Evolutionary conservation across 192 early-diverging fungal genomes (phyloP), one percentile per base, ranked within the genome.

Genomic region (Entomortierella chlamydospora): DNA sequence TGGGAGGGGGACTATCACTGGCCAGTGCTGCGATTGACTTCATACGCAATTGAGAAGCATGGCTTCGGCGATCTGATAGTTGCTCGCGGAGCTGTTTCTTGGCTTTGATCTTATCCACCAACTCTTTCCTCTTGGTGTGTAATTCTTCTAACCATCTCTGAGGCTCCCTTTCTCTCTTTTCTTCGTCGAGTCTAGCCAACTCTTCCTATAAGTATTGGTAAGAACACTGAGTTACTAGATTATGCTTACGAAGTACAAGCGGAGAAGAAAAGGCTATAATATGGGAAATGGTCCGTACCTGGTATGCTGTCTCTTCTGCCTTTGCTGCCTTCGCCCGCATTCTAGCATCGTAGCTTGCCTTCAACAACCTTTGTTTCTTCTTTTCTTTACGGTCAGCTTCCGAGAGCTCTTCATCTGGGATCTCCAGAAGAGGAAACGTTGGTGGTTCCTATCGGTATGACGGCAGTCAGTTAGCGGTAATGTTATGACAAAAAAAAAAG

Each of bases 31-130:
- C 95, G 64, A 97, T 94, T 30, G 89, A 93, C 60, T 89, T 84
- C 94, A 95, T 96, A 34, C 96, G 90, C 62, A 90, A 63, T 65
- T 95, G 91, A 17, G 96, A 94, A 17, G 93, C 93, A 47, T 92
- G 90, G 82, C 94, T 95, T 31, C 95, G 88, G 22, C 96, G 90
- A 85, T 97, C 95, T 20, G 89, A 85, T 15, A 97, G 86, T 63
- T 97, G 93, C 34, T 87, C 84, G n/a, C 91, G 91, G 33, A 86
- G 86, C 47, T 90, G 83, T 55, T 87, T 86, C 58, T 92, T 85
- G 12, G 88, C 86, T 56, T 91, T 89, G 33, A 97, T 93, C 64
- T 88, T 87, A 8, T 90, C 83, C 17, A 95, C 80, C n/a, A 93
- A 73, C 0, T 69, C 80, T 66, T 86, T 51, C 18, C 65, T 86